phyloP scores from a whole-genome alignment of 2,329 filamentous ascomycete genomes.

The Plectosphaerella sp. region DNA sequence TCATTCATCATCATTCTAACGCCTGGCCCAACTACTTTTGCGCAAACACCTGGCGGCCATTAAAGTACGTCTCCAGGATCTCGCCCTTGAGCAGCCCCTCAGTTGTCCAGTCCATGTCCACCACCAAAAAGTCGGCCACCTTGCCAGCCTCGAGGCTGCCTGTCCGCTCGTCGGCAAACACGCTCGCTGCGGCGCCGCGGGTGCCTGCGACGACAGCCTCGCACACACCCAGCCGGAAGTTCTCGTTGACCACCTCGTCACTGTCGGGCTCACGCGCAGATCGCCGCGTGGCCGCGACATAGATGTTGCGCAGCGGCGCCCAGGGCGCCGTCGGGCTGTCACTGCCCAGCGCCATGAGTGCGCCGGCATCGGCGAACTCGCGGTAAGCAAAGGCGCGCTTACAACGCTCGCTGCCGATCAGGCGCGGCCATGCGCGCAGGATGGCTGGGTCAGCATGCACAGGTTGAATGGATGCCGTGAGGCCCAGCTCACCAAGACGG shows the following conservation, averaged over 20 bases:
- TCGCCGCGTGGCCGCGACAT: conserved; percentile 53
- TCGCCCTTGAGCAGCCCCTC: conserved; percentile 34
- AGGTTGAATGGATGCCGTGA: conserved; percentile 55
- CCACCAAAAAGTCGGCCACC: conserved; percentile 52
- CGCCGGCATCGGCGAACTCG: conserved; percentile 52
- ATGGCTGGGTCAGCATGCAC: conserved; percentile 59
- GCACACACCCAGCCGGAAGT: conserved; percentile 48
- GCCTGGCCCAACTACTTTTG: background rate
- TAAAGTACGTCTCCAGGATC: conserved; percentile 44
- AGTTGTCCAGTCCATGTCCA: conserved; percentile 42
- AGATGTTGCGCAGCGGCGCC: conserved; percentile 49
- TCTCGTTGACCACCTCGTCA: conserved; percentile 40
- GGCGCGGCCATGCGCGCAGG: conserved; percentile 53
- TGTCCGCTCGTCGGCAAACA: conserved; percentile 50
- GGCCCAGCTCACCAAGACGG: conserved; percentile 52
- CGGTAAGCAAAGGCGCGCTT: conserved; percentile 58
- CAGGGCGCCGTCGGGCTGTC: conserved; percentile 58
- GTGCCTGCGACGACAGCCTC: conserved; percentile 52
- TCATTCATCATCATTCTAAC: too few relatives aligned
- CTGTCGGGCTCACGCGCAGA: conserved; percentile 44
- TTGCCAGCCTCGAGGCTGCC: conserved; percentile 48
- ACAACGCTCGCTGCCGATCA: conserved; percentile 51
- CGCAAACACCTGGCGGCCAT: conserved; percentile 29
- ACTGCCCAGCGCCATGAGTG: conserved; percentile 51
- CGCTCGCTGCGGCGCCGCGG: conserved; percentile 51